A percentile compares a stretch with the other conserved stretches of the same genome.
phyloP scores from a whole-genome alignment of 2,329 filamentous ascomycete genomes.

The Neoscytalidium dimidiatum region DNA sequence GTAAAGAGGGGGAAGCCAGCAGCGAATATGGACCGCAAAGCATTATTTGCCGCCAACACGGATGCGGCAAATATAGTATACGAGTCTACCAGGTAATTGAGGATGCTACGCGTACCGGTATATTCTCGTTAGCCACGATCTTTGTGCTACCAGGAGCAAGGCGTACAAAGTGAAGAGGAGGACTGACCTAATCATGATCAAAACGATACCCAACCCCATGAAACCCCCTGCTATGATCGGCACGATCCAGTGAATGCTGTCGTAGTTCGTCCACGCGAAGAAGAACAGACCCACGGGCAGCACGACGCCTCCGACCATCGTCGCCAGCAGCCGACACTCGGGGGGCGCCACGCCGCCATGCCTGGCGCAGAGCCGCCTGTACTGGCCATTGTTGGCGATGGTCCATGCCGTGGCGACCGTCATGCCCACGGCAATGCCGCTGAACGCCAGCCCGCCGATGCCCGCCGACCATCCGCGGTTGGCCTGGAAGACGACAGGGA shows the following conservation, averaged over 20 bases:
- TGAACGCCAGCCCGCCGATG: conserved; percentile 53
- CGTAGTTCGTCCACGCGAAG: conserved; percentile 46
- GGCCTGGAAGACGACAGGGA: conserved; percentile 63
- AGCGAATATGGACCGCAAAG: conserved; percentile 75
- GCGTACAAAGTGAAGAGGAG: conserved; percentile 43
- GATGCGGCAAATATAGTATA: conserved; percentile 77
- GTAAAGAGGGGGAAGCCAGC: conserved; percentile 81
- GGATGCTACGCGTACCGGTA: conserved; percentile 26
- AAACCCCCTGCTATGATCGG: neutral
- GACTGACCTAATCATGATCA: neutral
- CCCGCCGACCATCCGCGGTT: conserved; percentile 40
- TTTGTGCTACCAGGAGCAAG: conserved; percentile 57
- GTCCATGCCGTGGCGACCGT: conserved; percentile 57
- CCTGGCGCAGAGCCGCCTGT: conserved; percentile 25
- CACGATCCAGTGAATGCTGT: neutral
- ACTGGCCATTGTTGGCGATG: conserved; percentile 48
- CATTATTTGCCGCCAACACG: conserved; percentile 74
- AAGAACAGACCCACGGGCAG: conserved; percentile 54
- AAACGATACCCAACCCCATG: neutral
- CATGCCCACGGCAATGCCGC: conserved; percentile 71
- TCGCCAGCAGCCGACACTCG: conserved; percentile 65
- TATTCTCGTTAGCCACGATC: neutral
- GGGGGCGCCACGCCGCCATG: conserved; percentile 52
- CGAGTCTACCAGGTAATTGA: conserved; percentile 46
- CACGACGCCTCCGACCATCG: conserved; percentile 62